A percentile compares a stretch with the other conserved stretches of the same genome.
Evolutionary conservation across 2,329 filamentous ascomycete species (phyloP).

Genomic region (Rhytidhysteron rufulum): DNA sequence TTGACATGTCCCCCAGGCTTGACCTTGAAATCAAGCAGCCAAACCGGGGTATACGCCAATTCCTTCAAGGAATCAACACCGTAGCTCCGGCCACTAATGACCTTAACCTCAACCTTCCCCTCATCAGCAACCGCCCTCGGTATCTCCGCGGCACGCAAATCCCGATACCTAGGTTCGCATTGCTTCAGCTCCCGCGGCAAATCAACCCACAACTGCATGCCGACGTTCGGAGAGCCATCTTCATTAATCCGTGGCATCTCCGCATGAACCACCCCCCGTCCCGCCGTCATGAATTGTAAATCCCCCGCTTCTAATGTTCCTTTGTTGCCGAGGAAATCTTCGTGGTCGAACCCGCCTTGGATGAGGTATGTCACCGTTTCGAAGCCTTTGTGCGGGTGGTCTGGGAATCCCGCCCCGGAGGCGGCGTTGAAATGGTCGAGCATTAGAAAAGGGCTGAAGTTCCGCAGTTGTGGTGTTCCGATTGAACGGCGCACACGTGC

Average conservation of each 20-base stretch:
- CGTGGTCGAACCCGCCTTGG: slow-evolving; percentile 81
- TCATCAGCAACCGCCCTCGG: slow-evolving; percentile 68
- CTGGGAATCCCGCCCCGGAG: slow-evolving; percentile 81
- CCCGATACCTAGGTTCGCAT: slow-evolving; percentile 89
- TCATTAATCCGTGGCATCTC: slow-evolving; percentile 84
- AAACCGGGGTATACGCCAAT: slow-evolving; percentile 94
- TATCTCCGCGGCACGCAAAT: slow-evolving; percentile 75
- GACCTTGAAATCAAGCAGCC: slow-evolving; percentile 82
- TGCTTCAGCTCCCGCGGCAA: slow-evolving; percentile 75
- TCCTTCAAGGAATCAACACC: slow-evolving; percentile 85
- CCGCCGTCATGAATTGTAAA: slow-evolving; percentile 96
- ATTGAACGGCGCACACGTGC: slow-evolving; percentile 84
- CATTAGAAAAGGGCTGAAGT: slow-evolving; percentile 93
- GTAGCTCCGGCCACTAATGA: slow-evolving; percentile 82
- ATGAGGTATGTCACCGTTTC: slow-evolving; percentile 90
- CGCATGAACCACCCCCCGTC: slow-evolving; percentile 85
- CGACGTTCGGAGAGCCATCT: slow-evolving; percentile 74
- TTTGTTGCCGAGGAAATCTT: slow-evolving; percentile 82
- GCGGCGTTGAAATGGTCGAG: slow-evolving; percentile 85
- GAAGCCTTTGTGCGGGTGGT: slow-evolving; percentile 79
- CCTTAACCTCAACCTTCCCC: slow-evolving; percentile 74
- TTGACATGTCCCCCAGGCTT: slow-evolving; percentile 72
- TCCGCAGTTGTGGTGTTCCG: slow-evolving; percentile 75
- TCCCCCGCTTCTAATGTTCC: slow-evolving; percentile 86
- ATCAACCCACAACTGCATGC: slow-evolving; percentile 95